Conservation (phyloP, 805 yeast species). For the Candida patagonica region DNA sequence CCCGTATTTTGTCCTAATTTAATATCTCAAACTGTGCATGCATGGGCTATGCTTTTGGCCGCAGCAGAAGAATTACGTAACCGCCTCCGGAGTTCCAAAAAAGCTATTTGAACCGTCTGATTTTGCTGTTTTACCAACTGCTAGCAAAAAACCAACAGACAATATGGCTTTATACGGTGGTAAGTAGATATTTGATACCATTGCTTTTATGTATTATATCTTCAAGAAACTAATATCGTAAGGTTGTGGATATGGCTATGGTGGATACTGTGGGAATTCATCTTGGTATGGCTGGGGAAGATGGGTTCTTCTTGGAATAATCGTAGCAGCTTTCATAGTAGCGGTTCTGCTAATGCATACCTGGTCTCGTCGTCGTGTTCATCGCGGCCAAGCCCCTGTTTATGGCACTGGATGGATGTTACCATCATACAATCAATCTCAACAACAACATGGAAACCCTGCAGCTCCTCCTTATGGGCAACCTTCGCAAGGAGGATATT, state of each 20-base stretch:
- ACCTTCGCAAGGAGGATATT: constrained; percentile 60
- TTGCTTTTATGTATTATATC: no score
- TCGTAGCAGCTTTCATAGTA: constrained; percentile 19
- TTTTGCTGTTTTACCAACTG: no score
- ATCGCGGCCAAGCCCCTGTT: constrained; percentile 44
- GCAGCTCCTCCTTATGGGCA: constrained; percentile 24
- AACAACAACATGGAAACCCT: constrained; percentile 39
- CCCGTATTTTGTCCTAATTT: no score
- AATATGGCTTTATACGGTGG: no score
- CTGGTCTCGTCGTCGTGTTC: constrained; percentile 20
- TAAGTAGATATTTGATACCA: no score
- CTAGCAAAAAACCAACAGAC: no score
- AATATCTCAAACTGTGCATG: no score
- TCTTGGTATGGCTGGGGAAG: constrained; percentile 29
- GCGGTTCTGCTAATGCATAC: constrained; percentile 19
- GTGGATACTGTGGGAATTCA: not conserved
- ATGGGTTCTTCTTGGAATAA: constrained; percentile 26
- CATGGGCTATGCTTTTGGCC: no score
- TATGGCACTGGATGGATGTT: constrained; percentile 80
- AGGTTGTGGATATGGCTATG: not conserved
- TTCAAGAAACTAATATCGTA: no score
- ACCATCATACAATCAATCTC: constrained; percentile 56
- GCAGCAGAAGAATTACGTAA: no score
- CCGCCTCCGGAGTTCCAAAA: no score
- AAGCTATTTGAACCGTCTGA: no score